These are phyloP conservation scores for Physocladia obscura DNA, from an alignment of 192 early-diverging fungal genomes.

Conservation along the genomic window DNA sequence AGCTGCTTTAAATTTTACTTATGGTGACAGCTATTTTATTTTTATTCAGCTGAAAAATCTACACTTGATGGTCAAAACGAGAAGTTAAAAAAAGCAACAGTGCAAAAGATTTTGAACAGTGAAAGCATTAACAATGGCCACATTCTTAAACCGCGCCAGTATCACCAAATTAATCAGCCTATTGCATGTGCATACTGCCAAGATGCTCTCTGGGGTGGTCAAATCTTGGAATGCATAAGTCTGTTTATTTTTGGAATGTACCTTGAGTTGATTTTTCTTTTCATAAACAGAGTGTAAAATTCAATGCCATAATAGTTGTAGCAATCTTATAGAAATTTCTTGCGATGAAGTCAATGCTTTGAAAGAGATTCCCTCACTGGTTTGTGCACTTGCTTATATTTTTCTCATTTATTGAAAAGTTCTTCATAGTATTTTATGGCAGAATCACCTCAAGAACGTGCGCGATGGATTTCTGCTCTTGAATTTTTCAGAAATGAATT, in stretches of 20 bases:
- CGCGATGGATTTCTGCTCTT: slow-evolving; percentile 47
- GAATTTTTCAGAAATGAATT: slow-evolving; percentile 34
- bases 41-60: neutral
- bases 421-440: slow-evolving; percentile 57
- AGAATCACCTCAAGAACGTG: slow-evolving; percentile 35
- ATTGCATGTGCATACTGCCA: slow-evolving; percentile 53
- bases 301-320: slow-evolving; percentile 19
- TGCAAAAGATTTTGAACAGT: neutral
- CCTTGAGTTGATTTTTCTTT: slow-evolving; percentile 3
- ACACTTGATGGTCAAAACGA: slow-evolving; percentile 18
- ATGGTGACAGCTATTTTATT: neutral
- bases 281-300: slow-evolving; percentile 21
- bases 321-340: slow-evolving; percentile 34
- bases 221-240: slow-evolving; percentile 51
- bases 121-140: slow-evolving; percentile 38
- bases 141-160: slow-evolving; percentile 40
- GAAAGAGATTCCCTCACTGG: slow-evolving; percentile 40
- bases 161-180: slow-evolving; percentile 41
- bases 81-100: neutral
- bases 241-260: neutral
- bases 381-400: slow-evolving; percentile 11
- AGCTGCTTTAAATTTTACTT: neutral
- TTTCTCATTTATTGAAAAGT: neutral
- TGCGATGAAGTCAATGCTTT: slow-evolving; percentile 39
- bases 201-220: slow-evolving; percentile 53